phyloP scores from a whole-genome alignment of 140 eudicot species.

The Bidens hawaiensis region DNA sequence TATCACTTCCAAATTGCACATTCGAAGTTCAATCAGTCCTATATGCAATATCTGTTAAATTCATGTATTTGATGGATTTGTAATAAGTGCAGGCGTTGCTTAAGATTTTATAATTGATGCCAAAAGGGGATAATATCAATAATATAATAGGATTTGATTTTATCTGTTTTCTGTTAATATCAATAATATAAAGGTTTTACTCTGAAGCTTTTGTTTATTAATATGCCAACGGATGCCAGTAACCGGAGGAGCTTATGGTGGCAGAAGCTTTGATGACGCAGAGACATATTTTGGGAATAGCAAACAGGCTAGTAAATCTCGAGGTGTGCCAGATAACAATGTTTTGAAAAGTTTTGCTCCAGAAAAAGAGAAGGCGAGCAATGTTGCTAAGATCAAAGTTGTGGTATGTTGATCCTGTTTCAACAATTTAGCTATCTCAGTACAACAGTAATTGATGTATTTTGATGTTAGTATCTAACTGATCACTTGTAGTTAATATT shows the following conservation, averaged over 20 bases:
- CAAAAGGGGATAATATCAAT: neutral
- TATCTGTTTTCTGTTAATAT: neutral
- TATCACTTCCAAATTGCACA: neutral
- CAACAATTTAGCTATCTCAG: neutral
- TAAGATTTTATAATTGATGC: neutral
- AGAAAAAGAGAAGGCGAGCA: slow-evolving; percentile 81
- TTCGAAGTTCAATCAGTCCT: neutral
- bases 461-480: slow-evolving; percentile 5
- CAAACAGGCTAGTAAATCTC: slow-evolving; percentile 60
- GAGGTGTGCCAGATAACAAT: slow-evolving; percentile 67
- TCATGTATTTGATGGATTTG: slow-evolving; percentile 1
- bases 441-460: neutral
- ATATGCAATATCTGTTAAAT: neutral
- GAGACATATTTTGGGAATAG: slow-evolving; percentile 56
- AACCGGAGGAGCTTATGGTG: slow-evolving; percentile 53
- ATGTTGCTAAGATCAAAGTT: slow-evolving; percentile 96
- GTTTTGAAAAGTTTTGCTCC: slow-evolving; percentile 55
- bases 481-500: neutral
- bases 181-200: neutral
- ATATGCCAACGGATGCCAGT: slow-evolving; percentile 49
- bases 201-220: neutral
- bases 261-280: slow-evolving; percentile 75
- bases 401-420: slow-evolving; percentile 61
- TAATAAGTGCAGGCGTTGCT: neutral
- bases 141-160: neutral